These are phyloP conservation scores for Chaetoceros tenuissimus DNA, from an alignment of 108 stramenopile genomes.

Conservation along the genomic window DNA sequence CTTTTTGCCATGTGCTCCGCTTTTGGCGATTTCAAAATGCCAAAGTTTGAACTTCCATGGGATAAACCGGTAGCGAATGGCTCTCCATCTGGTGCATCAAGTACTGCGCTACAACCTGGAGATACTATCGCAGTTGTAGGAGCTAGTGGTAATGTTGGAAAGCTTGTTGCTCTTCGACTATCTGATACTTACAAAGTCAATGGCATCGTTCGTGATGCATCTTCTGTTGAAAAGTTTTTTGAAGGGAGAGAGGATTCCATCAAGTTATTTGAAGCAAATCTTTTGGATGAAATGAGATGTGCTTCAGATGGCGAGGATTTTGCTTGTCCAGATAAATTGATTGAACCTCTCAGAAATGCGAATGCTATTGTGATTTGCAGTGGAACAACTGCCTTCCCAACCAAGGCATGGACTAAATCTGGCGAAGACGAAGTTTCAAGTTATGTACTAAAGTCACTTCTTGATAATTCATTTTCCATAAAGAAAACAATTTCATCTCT, in stretches of 20 bases:
- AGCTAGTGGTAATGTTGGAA: constrained; percentile 37
- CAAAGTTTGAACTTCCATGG: not conserved
- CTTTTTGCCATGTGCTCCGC: too few relatives aligned
- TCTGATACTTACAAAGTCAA: constrained; percentile 30
- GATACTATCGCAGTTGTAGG: constrained; percentile 45
- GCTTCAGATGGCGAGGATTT: not conserved
- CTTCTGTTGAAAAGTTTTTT: constrained; percentile 15
- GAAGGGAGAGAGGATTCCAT: constrained; percentile 15
- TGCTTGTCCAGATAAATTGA: constrained; percentile 8
- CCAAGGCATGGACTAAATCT: constrained; percentile 35
- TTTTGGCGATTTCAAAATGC: not conserved
- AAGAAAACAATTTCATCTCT: constrained; percentile 15
- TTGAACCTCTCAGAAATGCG: constrained; percentile 20
- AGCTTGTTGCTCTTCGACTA: constrained; percentile 38
- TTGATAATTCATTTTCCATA: constrained; percentile 16
- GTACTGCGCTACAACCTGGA: constrained; percentile 18
- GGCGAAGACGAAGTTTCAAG: constrained; percentile 12
- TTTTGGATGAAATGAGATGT: constrained; percentile 20
- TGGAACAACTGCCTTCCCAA: constrained; percentile 65
- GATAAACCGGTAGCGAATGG: not conserved
- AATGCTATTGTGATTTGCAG: constrained; percentile 51
- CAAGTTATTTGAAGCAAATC: constrained; percentile 31
- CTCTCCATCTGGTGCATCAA: not conserved
- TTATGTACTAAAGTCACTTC: constrained; percentile 14
- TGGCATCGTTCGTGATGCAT: constrained; percentile 25